Conservation (phyloP, 225 moss, liverwort and hornwort species). For the Polytrichum commune region DNA sequence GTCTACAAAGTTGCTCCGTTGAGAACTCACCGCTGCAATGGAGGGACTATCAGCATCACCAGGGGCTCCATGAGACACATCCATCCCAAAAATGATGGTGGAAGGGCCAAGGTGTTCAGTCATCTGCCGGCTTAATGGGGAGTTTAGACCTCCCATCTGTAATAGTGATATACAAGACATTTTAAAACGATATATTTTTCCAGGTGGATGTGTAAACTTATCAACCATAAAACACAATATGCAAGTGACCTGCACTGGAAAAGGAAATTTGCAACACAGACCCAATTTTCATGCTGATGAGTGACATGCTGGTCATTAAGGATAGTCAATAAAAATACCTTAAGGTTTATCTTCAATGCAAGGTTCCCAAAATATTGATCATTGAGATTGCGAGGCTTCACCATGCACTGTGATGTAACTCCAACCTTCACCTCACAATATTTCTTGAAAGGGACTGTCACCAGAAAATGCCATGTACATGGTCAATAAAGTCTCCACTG, state of each 20-base stretch:
- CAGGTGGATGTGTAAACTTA: too few relatives aligned
- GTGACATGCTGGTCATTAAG: too few relatives aligned
- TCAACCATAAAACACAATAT: too few relatives aligned
- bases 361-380: slow-evolving; percentile 62
- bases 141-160: slow-evolving; percentile 68
- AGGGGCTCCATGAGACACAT: slow-evolving; percentile 91
- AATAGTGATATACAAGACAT: background rate
- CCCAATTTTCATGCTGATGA: too few relatives aligned
- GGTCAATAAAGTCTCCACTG: too few relatives aligned
- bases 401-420: slow-evolving; percentile 51
- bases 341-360: slow-evolving; percentile 60
- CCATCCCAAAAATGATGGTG: slow-evolving; percentile 88
- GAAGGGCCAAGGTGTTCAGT: slow-evolving; percentile 32
- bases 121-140: slow-evolving; percentile 34
- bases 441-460: slow-evolving; percentile 48
- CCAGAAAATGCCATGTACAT: slow-evolving; percentile 17
- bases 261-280: too few relatives aligned
- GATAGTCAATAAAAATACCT: slow-evolving; percentile 20
- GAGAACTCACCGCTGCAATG: slow-evolving; percentile 70
- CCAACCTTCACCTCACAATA: slow-evolving; percentile 30
- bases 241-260: too few relatives aligned
- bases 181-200: too few relatives aligned
- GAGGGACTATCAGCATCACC: slow-evolving; percentile 85
- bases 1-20: too few relatives aligned
- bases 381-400: slow-evolving; percentile 41